These are phyloP conservation scores for Primulina tabacum DNA, from an alignment of 257 asterid species.

Conservation along the genomic window DNA sequence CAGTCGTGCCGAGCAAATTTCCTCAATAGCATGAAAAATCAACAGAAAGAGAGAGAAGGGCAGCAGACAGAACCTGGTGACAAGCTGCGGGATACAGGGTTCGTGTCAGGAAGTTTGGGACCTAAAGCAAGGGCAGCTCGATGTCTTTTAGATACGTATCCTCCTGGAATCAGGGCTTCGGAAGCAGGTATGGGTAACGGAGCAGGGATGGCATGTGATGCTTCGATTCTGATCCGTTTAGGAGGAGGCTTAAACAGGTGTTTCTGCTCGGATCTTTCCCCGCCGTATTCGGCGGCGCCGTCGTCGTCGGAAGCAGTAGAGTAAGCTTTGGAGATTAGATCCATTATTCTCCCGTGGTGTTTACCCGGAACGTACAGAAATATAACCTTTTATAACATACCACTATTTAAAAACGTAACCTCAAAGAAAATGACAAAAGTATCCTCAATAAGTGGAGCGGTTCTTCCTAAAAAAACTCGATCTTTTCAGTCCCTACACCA, in stretches of 20 bases:
- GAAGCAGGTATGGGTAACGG: slow-evolving; percentile 19
- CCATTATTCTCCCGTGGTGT: slow-evolving; percentile 36
- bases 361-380: too few species aligned
- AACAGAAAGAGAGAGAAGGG: neutral
- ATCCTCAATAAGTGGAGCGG: too few species aligned
- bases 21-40: neutral
- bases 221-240: slow-evolving; percentile 38
- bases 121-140: slow-evolving; percentile 46
- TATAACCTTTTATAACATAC: too few species aligned
- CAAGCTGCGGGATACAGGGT: slow-evolving; percentile 4
- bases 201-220: neutral
- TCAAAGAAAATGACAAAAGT: too few species aligned
- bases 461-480: too few species aligned
- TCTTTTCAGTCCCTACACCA: too few species aligned
- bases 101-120: slow-evolving; percentile 18
- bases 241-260: slow-evolving; percentile 25
- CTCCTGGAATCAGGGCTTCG: slow-evolving; percentile 60
- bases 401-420: too few species aligned
- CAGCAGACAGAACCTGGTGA: slow-evolving; percentile 40
- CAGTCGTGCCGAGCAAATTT: neutral
- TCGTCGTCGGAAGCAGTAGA: slow-evolving; percentile 52
- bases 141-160: slow-evolving; percentile 84
- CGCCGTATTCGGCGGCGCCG: slow-evolving; percentile 31
- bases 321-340: slow-evolving; percentile 66
- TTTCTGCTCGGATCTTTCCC: slow-evolving; percentile 14